These are phyloP conservation scores for Trametes elegans DNA, from an alignment of 768 basidiomycete species.

Conservation along the genomic window DNA sequence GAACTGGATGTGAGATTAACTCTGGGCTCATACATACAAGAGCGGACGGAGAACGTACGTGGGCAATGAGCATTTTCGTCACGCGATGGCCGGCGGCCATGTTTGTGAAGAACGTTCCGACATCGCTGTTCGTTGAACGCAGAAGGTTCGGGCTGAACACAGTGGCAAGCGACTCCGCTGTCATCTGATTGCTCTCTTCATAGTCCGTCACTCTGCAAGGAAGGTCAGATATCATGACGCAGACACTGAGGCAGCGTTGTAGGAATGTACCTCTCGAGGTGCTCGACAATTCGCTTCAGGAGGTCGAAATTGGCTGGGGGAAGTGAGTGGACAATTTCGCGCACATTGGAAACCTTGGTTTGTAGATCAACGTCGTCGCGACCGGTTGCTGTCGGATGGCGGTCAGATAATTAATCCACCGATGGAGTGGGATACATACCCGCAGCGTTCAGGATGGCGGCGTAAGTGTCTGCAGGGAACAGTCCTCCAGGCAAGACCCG, in stretches of 20 bases:
- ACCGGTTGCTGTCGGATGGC: neutral
- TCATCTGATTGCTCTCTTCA: slow-evolving; percentile 90
- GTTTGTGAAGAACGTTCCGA: slow-evolving; percentile 73
- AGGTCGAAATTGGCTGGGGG: slow-evolving; percentile 76
- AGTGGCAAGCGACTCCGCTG: slow-evolving; percentile 78
- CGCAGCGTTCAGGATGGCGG: slow-evolving; percentile 66
- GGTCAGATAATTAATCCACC: too few relatives aligned
- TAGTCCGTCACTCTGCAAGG: slow-evolving; percentile 72
- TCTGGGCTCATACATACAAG: neutral
- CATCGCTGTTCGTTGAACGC: slow-evolving; percentile 76
- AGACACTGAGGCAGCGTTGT: neutral
- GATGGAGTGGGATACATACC: slow-evolving; percentile 38
- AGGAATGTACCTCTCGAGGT: slow-evolving; percentile 65
- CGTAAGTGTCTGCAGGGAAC: slow-evolving; percentile 68
- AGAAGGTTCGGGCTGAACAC: slow-evolving; percentile 83
- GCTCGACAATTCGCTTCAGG: slow-evolving; percentile 76
- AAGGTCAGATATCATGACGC: neutral
- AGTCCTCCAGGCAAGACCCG: slow-evolving; percentile 77
- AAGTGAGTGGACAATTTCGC: slow-evolving; percentile 63
- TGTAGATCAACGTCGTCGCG: slow-evolving; percentile 64
- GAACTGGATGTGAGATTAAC: slow-evolving; percentile 37
- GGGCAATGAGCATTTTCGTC: slow-evolving; percentile 73
- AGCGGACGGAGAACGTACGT: slow-evolving; percentile 46
- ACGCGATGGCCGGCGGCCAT: slow-evolving; percentile 77
- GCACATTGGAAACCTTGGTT: slow-evolving; percentile 59